Base-by-base conservation (phyloP, 2,329 filamentous ascomycete species). In the Teratosphaeria epicoccoides region DNA sequence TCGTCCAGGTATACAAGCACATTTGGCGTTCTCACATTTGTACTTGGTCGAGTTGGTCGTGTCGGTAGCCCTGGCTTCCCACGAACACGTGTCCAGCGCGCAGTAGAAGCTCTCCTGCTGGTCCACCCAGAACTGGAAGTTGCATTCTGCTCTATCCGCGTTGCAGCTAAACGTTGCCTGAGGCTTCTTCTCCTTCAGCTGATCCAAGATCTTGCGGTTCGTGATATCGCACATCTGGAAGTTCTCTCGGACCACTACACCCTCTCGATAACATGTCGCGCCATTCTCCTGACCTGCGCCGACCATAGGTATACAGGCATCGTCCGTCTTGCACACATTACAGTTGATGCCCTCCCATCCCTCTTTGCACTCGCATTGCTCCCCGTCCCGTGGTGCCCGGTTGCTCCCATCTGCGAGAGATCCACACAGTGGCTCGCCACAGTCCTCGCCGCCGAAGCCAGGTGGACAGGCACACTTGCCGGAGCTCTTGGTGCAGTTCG, bases 41-140 rank as follows among this genome's bases (percentile, higher is more conserved):
- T 97, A 97, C 48, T 77, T 79, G 1, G 91, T 97, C 51, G 79
- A 83, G 70, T 98, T 98, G 61, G 81, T 79, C 49, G 79, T 73
- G 28, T 83, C 78, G 50, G 81, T 78, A 54, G 83, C 84, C 52
- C 86, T 78, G 66, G 85, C 81, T 48, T 71, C 78, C 62, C 87
- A 93, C 14, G 80, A 71, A 73, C 93, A 98, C 14, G 84, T 84
- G 63, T 88, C 82, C 53, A 98, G 76, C 56, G 85, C 83, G 72
- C 94, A 98, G 70, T 95, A 98, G 75, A 98, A 98, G 1, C 93
- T 97, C 71, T 98, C 93, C 57, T 80, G 77, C 60, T 91, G 81
- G 61, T 94, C 90, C 46, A 98, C 88, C 91, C 93, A 98, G 72
- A 98, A 98, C 70, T 98, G 93, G 61, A 98, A 98, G 66, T 95